Evolutionary conservation across 148 eudicot genomes (phyloP).

Genomic region (Arctostaphylos glauca): DNA sequence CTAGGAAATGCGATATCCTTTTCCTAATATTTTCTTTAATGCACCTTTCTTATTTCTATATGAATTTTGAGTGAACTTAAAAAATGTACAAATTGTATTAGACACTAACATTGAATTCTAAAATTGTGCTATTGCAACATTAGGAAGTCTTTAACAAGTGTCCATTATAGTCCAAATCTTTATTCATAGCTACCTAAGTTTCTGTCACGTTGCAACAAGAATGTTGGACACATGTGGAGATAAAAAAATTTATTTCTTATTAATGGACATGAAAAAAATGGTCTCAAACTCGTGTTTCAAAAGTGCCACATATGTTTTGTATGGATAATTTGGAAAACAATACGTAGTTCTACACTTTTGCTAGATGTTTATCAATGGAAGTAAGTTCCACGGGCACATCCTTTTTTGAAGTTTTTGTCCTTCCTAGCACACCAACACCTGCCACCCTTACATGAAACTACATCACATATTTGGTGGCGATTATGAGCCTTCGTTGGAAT

Average conservation of each 20-base stretch:
- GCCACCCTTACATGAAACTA: too few relatives aligned
- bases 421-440: too few relatives aligned
- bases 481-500: not conserved
- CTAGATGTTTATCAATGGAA: too few relatives aligned
- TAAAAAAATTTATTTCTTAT: too few relatives aligned
- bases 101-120: not conserved
- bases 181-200: not conserved
- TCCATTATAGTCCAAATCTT: not conserved
- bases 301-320: too few relatives aligned
- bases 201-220: not conserved
- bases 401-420: too few relatives aligned
- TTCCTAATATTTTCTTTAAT: not conserved
- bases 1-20: conserved; percentile 2
- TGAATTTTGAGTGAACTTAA: not conserved
- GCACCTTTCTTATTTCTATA: not conserved
- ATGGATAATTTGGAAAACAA: too few relatives aligned
- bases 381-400: too few relatives aligned
- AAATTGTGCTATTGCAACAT: not conserved
- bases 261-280: too few relatives aligned
- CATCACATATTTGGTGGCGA: not conserved
- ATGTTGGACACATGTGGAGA: not conserved
- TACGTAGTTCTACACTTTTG: too few relatives aligned
- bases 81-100: not conserved
- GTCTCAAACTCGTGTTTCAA: too few relatives aligned
- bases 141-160: not conserved